These are phyloP conservation scores for Exophiala alcalophila DNA, from an alignment of 2,329 filamentous ascomycete genomes.

Conservation along the genomic window DNA sequence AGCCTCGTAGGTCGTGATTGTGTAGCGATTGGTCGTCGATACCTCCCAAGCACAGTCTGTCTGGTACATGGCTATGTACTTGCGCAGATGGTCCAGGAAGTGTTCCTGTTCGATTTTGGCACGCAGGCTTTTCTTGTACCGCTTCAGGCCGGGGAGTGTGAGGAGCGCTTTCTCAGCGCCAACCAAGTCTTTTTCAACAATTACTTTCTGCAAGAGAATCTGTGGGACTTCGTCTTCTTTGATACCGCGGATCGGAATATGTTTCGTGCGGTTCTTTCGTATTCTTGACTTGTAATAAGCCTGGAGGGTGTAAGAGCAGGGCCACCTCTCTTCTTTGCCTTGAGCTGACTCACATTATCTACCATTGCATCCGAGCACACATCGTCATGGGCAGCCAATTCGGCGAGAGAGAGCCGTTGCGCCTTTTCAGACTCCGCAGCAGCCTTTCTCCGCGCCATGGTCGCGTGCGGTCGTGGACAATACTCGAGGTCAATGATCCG, in stretches of 20 bases:
- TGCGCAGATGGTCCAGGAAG: constrained; percentile 78
- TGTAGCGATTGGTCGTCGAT: constrained; percentile 89
- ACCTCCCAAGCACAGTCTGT: constrained; percentile 95
- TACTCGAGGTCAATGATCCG: not conserved
- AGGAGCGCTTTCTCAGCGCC: constrained; percentile 71
- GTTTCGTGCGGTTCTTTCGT: constrained; percentile 87
- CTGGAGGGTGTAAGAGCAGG: constrained; percentile 47
- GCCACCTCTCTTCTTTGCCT: constrained; percentile 12
- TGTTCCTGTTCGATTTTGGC: constrained; percentile 79
- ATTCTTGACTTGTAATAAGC: constrained; percentile 96
- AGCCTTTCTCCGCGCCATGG: constrained; percentile 25
- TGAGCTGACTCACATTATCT: constrained; percentile 70
- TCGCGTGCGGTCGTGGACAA: constrained; percentile 12
- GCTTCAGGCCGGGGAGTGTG: constrained; percentile 67
- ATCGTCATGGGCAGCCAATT: constrained; percentile 91
- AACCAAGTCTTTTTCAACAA: constrained; percentile 69
- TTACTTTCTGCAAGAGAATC: constrained; percentile 62
- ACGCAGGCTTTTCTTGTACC: constrained; percentile 65
- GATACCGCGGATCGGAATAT: constrained; percentile 78
- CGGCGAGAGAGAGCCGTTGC: constrained; percentile 76
- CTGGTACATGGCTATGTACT: constrained; percentile 89
- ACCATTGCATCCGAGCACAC: constrained; percentile 91
- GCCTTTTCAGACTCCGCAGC: constrained; percentile 35
- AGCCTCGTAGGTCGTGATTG: constrained; percentile 84
- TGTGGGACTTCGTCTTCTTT: constrained; percentile 61